phyloP scores from a whole-genome alignment of 177 flowering plant genomes.

The Telopea speciosissima region DNA sequence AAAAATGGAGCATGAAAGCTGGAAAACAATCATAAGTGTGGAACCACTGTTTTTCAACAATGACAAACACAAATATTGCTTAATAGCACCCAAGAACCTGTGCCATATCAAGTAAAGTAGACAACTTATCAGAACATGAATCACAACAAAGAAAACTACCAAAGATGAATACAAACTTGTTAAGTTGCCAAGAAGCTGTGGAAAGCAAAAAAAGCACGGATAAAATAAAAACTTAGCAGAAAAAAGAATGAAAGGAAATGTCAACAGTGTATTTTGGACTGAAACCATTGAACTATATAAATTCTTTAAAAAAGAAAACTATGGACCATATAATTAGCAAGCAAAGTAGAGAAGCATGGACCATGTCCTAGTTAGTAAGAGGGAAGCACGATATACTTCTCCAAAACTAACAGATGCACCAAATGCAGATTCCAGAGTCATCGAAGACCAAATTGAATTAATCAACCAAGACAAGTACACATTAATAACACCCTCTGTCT shows the following conservation, averaged over 20 bases:
- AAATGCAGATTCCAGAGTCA: too few species aligned
- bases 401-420: too few species aligned
- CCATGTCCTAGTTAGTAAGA: too few species aligned
- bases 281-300: background rate
- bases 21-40: constrained; percentile 93
- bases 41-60: constrained; percentile 97
- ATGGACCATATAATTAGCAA: background rate
- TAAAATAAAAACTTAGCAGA: background rate
- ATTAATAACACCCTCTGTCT: too few species aligned
- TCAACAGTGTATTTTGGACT: background rate
- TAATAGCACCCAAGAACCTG: constrained; percentile 98
- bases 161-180: background rate
- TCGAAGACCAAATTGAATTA: too few species aligned
- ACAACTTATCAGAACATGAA: background rate
- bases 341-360: background rate
- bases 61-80: constrained; percentile 92
- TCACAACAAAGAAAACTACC: background rate
- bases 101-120: constrained; percentile 21
- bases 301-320: background rate
- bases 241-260: background rate
- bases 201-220: constrained; percentile 4
- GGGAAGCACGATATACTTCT: too few species aligned
- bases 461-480: too few species aligned
- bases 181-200: background rate
- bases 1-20: constrained; percentile 97